Conservation (phyloP, 169 alveolate species). For the Cystoisospora suis region DNA sequence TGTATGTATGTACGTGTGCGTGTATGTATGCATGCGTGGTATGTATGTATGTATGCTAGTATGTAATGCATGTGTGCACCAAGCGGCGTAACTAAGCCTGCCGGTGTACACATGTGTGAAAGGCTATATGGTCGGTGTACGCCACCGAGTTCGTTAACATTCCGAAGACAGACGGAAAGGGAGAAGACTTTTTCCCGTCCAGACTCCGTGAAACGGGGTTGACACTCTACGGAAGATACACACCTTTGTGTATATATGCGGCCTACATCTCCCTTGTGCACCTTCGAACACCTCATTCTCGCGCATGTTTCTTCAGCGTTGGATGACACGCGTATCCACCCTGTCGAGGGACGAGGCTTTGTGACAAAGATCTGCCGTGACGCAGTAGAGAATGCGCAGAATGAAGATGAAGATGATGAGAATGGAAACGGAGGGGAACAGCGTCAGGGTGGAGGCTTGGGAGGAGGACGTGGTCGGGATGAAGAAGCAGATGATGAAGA, state of each 20-base stretch:
- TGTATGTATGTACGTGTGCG: not conserved
- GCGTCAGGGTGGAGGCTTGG: constrained; percentile 52
- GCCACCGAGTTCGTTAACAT: not conserved
- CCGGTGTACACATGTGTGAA: too few relatives aligned
- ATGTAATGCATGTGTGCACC: too few relatives aligned
- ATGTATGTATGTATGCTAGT: not conserved
- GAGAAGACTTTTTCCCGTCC: too few relatives aligned
- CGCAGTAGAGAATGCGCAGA: constrained; percentile 64
- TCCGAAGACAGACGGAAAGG: not conserved
- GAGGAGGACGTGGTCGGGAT: constrained; percentile 44
- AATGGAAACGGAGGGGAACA: constrained; percentile 48
- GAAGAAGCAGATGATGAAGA: constrained; percentile 37
- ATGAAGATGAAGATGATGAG: constrained; percentile 50
- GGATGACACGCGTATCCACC: constrained; percentile 81
- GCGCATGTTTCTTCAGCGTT: constrained; percentile 42
- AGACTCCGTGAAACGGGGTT: too few relatives aligned
- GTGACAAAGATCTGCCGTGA: constrained; percentile 76
- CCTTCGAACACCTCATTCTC: not conserved
- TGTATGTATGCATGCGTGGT: not conserved
- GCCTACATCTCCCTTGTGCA: not conserved
- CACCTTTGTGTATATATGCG: too few relatives aligned
- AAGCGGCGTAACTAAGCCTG: too few relatives aligned
- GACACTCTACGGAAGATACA: not conserved
- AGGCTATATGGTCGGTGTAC: not conserved
- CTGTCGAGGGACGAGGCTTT: constrained; percentile 72